phyloP scores from a whole-genome alignment of 2,329 filamentous ascomycete species.

The Sclerotinia subarctica region DNA sequence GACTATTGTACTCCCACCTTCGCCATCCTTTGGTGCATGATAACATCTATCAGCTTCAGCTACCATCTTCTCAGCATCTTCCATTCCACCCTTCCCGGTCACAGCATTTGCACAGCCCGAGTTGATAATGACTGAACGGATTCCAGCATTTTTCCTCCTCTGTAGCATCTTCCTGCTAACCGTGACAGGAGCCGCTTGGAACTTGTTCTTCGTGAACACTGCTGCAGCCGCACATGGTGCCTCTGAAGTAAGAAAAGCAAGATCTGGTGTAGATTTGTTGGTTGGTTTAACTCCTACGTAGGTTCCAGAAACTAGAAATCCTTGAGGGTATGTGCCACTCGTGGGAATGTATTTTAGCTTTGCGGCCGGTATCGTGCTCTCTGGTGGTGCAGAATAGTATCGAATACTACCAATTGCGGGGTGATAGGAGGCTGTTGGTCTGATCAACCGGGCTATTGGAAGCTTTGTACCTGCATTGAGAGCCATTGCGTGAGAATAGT shows the following conservation, averaged over 20 bases:
- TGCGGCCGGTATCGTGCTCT: constrained; percentile 62
- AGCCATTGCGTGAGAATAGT: constrained; percentile 31
- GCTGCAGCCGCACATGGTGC: constrained; percentile 81
- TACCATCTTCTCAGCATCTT: constrained; percentile 86
- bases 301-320: constrained; percentile 81
- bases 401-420: constrained; percentile 36
- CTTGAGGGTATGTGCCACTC: constrained; percentile 81
- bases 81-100: constrained; percentile 82
- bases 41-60: constrained; percentile 68
- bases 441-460: constrained; percentile 30
- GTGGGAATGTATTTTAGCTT: constrained; percentile 91
- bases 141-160: constrained; percentile 61
- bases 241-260: constrained; percentile 85
- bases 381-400: constrained; percentile 57
- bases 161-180: constrained; percentile 73
- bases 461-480: constrained; percentile 29
- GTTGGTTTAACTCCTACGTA: constrained; percentile 91
- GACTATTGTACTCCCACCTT: constrained; percentile 69
- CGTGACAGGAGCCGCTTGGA: constrained; percentile 92
- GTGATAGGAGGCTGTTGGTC: constrained; percentile 29
- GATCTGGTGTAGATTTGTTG: constrained; percentile 87
- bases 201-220: constrained; percentile 97
- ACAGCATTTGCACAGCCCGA: constrained; percentile 97
- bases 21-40: constrained; percentile 44
- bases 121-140: constrained; percentile 85